Conservation (phyloP, 345 rosid species). For the Luvunga scandens region DNA sequence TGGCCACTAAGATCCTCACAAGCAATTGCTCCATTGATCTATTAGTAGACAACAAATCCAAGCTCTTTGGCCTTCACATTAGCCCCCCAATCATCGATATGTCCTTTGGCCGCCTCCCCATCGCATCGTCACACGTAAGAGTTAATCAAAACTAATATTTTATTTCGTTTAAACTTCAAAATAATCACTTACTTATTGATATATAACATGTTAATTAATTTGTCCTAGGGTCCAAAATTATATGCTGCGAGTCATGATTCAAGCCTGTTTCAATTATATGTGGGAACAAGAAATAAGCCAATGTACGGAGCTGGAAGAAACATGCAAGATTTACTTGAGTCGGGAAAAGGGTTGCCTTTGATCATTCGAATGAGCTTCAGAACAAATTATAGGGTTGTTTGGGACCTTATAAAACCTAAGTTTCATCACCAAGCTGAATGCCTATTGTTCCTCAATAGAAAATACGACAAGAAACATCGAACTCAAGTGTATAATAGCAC, state of each 20-base stretch:
- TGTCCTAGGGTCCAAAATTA: constrained; percentile 47
- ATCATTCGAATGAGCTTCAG: constrained; percentile 35
- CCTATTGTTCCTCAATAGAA: constrained; percentile 33
- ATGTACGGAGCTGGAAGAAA: constrained; percentile 87
- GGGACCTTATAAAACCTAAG: constrained; percentile 52
- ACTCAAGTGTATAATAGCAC: constrained; percentile 41
- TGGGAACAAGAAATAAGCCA: constrained; percentile 61
- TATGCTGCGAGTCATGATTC: constrained; percentile 45
- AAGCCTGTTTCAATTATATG: constrained; percentile 36
- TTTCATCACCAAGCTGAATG: constrained; percentile 56
- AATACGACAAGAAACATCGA: constrained; percentile 32
- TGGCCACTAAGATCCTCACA: constrained; percentile 64
- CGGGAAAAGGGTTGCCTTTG: constrained; percentile 64
- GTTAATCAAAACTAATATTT: not conserved
- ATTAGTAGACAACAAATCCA: constrained; percentile 68
- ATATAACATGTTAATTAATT: not conserved
- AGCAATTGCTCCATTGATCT: constrained; percentile 61
- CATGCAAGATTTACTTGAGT: constrained; percentile 74
- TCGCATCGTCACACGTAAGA: constrained; percentile 59
- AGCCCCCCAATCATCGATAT: constrained; percentile 53
- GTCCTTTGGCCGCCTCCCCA: constrained; percentile 56
- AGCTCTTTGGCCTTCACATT: constrained; percentile 71
- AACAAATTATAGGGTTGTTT: constrained; percentile 53
- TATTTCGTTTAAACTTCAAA: not conserved
- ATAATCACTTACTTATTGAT: not conserved